These are phyloP conservation scores for Teunomyces gatunensis DNA, from an alignment of 805 yeast genomes.

Conservation along the genomic window DNA sequence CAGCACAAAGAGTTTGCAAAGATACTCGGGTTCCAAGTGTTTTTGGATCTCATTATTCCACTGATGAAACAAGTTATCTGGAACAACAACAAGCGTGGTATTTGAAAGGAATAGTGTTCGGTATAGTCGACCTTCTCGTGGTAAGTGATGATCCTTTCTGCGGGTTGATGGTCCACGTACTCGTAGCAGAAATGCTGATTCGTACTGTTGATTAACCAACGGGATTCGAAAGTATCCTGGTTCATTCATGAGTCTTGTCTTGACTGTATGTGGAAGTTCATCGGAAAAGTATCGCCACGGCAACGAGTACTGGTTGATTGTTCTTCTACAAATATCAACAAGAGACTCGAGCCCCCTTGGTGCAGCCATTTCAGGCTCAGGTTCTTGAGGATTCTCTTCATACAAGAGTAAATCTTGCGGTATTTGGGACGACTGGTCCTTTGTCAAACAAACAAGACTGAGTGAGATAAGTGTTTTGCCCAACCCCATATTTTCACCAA, in stretches of 20 bases:
- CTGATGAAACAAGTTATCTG: slow-evolving; percentile 65
- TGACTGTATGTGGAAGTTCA: slow-evolving; percentile 45
- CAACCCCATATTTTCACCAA: slow-evolving; percentile 69
- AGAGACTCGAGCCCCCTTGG: slow-evolving; percentile 11
- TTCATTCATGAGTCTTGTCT: slow-evolving; percentile 26
- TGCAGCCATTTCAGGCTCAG: not conserved
- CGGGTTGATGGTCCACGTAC: slow-evolving; percentile 17
- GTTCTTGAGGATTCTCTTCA: slow-evolving; percentile 2
- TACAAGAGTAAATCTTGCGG: slow-evolving; percentile 33
- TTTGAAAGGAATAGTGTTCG: slow-evolving; percentile 44
- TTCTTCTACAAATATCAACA: slow-evolving; percentile 40
- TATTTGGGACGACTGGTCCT: slow-evolving; percentile 46
- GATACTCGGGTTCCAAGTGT: slow-evolving; percentile 42
- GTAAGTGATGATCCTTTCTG: slow-evolving; percentile 11
- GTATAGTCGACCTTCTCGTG: slow-evolving; percentile 16
- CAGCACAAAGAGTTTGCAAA: slow-evolving; percentile 35
- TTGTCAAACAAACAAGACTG: slow-evolving; percentile 55
- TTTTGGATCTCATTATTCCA: slow-evolving; percentile 60
- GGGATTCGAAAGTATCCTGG: slow-evolving; percentile 48
- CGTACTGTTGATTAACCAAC: slow-evolving; percentile 17
- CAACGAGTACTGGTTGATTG: slow-evolving; percentile 46
- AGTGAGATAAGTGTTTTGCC: slow-evolving; percentile 64
- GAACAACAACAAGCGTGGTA: slow-evolving; percentile 59
- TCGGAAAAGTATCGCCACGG: slow-evolving; percentile 54
- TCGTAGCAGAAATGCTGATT: slow-evolving; percentile 17